phyloP scores from a whole-genome alignment of 176 grass and related monocot genomes.

The Oryza nivara region DNA sequence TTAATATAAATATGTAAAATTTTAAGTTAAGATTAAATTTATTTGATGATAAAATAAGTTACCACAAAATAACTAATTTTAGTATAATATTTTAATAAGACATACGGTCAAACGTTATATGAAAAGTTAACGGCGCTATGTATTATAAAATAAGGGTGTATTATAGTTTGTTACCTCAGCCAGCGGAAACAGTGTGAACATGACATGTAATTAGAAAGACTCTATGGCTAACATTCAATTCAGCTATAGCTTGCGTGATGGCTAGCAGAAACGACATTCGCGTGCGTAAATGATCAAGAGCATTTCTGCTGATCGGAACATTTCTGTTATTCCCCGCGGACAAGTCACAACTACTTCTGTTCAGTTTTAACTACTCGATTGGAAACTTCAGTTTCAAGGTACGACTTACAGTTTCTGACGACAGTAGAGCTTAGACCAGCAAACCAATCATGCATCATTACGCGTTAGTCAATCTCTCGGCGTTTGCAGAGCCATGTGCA shows the following conservation, averaged over 20 bases:
- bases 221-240: not conserved
- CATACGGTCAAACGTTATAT: too few species aligned
- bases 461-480: not conserved
- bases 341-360: not conserved
- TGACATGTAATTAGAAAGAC: not conserved
- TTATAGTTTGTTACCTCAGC: not conserved
- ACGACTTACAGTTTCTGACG: not conserved
- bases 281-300: too few species aligned
- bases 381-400: not conserved
- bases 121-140: too few species aligned
- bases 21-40: too few species aligned
- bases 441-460: not conserved
- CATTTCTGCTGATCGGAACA: not conserved
- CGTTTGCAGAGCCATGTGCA: slow-evolving; percentile 29
- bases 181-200: not conserved
- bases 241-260: not conserved
- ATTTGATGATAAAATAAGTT: too few species aligned
- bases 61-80: too few species aligned
- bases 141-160: too few species aligned
- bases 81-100: too few species aligned
- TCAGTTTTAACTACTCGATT: not conserved
- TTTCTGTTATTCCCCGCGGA: not conserved
- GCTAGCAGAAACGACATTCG: not conserved
- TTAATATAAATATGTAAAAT: too few species aligned
- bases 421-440: not conserved